Evolutionary conservation across 2,329 filamentous ascomycete species (phyloP), one percentile per base, ranked within the genome.

Genomic region (Sphaerulina vaccinii): DNA sequence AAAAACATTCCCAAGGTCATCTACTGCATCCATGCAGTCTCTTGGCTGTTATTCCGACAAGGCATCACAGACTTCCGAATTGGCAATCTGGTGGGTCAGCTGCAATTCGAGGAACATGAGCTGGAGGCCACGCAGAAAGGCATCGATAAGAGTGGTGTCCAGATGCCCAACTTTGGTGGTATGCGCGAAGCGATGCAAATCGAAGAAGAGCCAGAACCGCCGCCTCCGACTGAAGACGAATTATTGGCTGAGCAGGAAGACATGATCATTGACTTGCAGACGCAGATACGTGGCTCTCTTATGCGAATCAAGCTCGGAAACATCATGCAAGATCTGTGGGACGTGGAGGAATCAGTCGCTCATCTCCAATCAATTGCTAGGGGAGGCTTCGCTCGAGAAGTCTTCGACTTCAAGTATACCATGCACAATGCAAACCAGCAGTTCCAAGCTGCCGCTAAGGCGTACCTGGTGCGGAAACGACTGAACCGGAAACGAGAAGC

Each of bases 1-100:
- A 99, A 99, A 74, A 99, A 99, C 65, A 95, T 97, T 1, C 93
- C 93, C 3, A 99, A 97, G 71, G 95, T 97, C 68, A 99, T 99
- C 56, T 95, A 99, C 74, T 99, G 93, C 68, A 93, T 99, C 46
- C 93, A 99, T 65, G 93, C 93, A 0, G 77, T 99, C 15, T 97
- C 92, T 68, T 99, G 92, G 90, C 79, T 99, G n/a, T 78, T 99
- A 9, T 96, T 89, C 71, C 86, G 93, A 42, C 93, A 96, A 69
- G 92, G 93, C 1, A 90, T 97, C 57, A 87, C 97, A 33, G 87
- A 91, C 66, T 97, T 99, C 70, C 85, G 91, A 7, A 99, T 99
- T 65, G 93, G 92, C 13, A 99, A 99, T 65, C 78, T 99, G 37
- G 90, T 99, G 50, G 93, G 93, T 27, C 92, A 99, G 68, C 81